Base-by-base conservation (phyloP, 2,329 filamentous ascomycete species). In the Colletotrichum camelliae region DNA sequence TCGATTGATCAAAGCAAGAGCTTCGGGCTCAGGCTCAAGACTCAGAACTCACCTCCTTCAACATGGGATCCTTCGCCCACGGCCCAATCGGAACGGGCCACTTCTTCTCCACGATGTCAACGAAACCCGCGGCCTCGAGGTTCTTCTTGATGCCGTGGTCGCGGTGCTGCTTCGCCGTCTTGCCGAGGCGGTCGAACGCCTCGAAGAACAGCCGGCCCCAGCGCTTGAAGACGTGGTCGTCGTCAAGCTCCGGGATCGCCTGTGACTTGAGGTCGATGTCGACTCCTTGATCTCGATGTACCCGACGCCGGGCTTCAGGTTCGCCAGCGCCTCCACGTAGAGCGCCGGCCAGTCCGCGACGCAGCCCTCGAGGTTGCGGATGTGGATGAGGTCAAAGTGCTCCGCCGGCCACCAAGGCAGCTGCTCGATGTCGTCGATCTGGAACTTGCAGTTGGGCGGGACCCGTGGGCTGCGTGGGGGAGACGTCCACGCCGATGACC, bases 391-490 rank as follows among this genome's bases (percentile, higher is more conserved):
- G 81, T 93, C 91, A 77, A 92, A 92, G 67, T 87, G 81, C 68
- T 87, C 79, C 0, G 84, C 79, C 0, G 87, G 84, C 43, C 84
- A 91, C 81, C 85, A 88, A 0, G 83, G 82, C 7, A 85, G 81
- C 21, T 82, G 85, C 76, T 90, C 90, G 39, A 91, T 88, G 77
- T 94, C 91, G 80, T 94, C 92, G 52, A 93, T 88, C 70, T 93
- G 87, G 73, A 93, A 94, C 75, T 89, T 88, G 69, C 92, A 91
- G 79, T 94, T 94, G 18, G 88, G 86, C 1, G 92, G 91, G 0
- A 93, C 88, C 82, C 85, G 83, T 82, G 3, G 90, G 90, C 74
- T 92, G 90, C 13, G 90, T 89, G 1, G 90, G 89, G 4, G 88
- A 90, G 12, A 92, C 85, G 79, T 92, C 90, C 3, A 88, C 89